Conservation (phyloP, 345 rosid species). For the Syzygium oleosum region DNA sequence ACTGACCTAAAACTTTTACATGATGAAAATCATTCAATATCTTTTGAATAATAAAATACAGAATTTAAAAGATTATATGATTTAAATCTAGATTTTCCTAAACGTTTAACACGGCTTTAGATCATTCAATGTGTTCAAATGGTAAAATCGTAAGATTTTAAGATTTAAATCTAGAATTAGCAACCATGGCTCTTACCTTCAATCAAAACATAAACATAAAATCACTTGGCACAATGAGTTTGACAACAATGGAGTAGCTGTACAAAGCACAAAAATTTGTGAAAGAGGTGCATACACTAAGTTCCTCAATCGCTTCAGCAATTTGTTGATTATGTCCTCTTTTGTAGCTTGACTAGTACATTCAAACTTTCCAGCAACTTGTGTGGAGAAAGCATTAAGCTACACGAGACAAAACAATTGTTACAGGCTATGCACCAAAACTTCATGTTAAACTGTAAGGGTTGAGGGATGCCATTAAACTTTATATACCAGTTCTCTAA, state of each 20-base stretch:
- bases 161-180: neutral
- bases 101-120: neutral
- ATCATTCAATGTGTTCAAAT: neutral
- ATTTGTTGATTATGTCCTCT: slow-evolving; percentile 53
- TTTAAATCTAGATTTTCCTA: neutral
- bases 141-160: neutral
- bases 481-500: slow-evolving; percentile 61
- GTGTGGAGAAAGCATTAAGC: slow-evolving; percentile 82
- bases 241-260: neutral
- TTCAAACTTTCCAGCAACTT: slow-evolving; percentile 46
- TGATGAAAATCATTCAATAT: neutral
- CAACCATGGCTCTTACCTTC: neutral
- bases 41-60: neutral
- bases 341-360: slow-evolving; percentile 48
- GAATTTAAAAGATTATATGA: neutral
- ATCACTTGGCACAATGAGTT: neutral
- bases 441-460: neutral
- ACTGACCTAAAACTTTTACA: neutral
- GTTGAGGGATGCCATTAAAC: slow-evolving; percentile 3
- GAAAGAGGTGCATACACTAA: slow-evolving; percentile 46
- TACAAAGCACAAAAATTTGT: neutral
- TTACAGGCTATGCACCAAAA: neutral
- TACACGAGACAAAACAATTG: slow-evolving; percentile 16
- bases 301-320: slow-evolving; percentile 64
- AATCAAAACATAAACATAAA: neutral